Evolutionary conservation across 78 protist species (phyloP), one percentile per base, ranked within the genome.

Genomic region (Dictyostelium intermedium): DNA sequence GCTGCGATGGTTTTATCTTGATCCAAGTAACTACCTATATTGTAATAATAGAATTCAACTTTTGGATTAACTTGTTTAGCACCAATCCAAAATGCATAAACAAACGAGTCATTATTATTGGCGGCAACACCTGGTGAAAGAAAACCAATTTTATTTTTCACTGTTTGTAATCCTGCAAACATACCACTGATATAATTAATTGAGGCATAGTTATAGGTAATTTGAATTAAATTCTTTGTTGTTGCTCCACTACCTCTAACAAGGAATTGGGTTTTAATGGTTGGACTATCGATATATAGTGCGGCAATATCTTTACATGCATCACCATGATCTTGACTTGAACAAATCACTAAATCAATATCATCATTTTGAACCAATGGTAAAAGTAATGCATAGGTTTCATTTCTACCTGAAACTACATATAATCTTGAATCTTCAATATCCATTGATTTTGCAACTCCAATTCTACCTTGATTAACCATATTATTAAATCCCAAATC

Each of bases 401-500:
- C 32, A 23, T 74, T 70, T 16, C 32, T 9, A 13, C 60, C 81
- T 23, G 43, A 18, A n/a, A 77, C 56, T 37, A 41, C 9, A 73
- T 27, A 85, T 20, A 53, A 14, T 14, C 25, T 53, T 16, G 83
- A 30, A 16, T 63, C 61, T 30, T 39, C n/a, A 23, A 87, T 16
- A 14, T 43, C 41, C 30, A 87, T n/a, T 27, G 60, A 27, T 25
- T 82, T 81, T 41, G 81, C 43, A 2, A 41, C 47, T 10, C 23
- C 20, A 1, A 87, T 35, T 53, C 70, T 81, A 3, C 69, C 93
- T 14, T 41, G 25, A 43, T 87, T 87, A 1, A 76, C 66, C 78
- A 72, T 72, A 43, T 47, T 77, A 79, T 87, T 87, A 32, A 43
- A 87, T 2, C 93, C 93, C 23, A 87, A 43, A 80, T 89, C 94